These are phyloP conservation scores for Suhomyces bokatorum DNA, from an alignment of 1,139 yeast species.

Conservation along the genomic window DNA sequence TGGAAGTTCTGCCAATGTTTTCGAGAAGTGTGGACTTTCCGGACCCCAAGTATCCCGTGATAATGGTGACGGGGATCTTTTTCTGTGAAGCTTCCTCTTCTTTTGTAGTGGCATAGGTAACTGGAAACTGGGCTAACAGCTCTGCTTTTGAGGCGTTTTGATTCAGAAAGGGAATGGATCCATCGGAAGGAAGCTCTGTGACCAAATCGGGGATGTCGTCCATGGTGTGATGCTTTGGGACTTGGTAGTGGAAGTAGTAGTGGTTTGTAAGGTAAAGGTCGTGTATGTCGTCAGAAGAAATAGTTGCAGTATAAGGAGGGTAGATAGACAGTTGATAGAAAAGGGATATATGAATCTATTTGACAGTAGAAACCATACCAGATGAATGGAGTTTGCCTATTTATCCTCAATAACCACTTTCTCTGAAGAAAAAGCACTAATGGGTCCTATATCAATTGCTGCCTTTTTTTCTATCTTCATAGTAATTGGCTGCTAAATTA, in stretches of 20 bases:
- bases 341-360: too few species aligned
- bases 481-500: too few species aligned
- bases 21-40: slow-evolving; percentile 90
- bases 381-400: too few species aligned
- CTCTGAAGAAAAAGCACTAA: too few species aligned
- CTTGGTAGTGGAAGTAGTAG: neutral
- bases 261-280: neutral
- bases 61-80: slow-evolving; percentile 86
- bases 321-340: too few species aligned
- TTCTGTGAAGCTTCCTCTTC: slow-evolving; percentile 1
- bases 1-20: slow-evolving; percentile 66
- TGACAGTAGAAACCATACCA: too few species aligned
- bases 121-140: too few species aligned
- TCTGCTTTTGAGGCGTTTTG: neutral
- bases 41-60: slow-evolving; percentile 93
- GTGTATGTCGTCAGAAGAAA: neutral
- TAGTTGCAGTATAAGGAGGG: neutral
- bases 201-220: slow-evolving; percentile 23
- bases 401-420: too few species aligned
- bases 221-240: slow-evolving; percentile 16
- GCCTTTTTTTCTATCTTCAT: too few species aligned
- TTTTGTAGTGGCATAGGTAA: neutral
- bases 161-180: neutral
- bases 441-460: too few species aligned
- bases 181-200: slow-evolving; percentile 17